These are phyloP conservation scores for Verticillium klebahnii DNA, from an alignment of 2,329 filamentous ascomycete species.

Conservation along the genomic window DNA sequence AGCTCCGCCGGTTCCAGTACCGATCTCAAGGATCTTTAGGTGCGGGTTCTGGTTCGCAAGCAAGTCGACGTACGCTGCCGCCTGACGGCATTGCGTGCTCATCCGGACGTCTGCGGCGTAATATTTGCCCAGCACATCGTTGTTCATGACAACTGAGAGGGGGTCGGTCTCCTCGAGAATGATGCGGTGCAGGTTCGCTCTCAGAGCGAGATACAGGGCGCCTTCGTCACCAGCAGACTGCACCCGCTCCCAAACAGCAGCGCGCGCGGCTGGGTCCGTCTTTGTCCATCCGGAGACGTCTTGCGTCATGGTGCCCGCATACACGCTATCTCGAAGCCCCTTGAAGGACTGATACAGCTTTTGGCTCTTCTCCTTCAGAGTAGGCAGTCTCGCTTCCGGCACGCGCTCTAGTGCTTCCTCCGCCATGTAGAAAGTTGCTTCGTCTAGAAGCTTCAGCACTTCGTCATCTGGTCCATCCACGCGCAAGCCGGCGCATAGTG, in stretches of 20 bases:
- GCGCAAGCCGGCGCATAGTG: neutral
- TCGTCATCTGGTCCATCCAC: neutral
- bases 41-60: constrained; percentile 23
- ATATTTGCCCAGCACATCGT: neutral
- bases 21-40: constrained; percentile 31
- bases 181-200: neutral
- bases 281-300: neutral
- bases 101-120: constrained; percentile 1
- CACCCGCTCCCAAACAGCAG: neutral
- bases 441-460: neutral
- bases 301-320: neutral
- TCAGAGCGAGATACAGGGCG: neutral
- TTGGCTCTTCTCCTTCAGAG: neutral
- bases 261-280: neutral
- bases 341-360: neutral
- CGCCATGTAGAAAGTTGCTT: neutral
- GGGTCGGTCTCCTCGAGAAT: neutral
- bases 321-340: neutral
- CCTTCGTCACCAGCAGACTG: neutral
- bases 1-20: constrained; percentile 27
- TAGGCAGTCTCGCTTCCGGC: neutral
- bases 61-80: constrained; percentile 14
- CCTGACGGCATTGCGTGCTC: neutral
- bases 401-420: neutral
- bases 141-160: neutral